phyloP scores from a whole-genome alignment of 2,329 filamentous ascomycete genomes.

The Aspergillus pseudotamarii region DNA sequence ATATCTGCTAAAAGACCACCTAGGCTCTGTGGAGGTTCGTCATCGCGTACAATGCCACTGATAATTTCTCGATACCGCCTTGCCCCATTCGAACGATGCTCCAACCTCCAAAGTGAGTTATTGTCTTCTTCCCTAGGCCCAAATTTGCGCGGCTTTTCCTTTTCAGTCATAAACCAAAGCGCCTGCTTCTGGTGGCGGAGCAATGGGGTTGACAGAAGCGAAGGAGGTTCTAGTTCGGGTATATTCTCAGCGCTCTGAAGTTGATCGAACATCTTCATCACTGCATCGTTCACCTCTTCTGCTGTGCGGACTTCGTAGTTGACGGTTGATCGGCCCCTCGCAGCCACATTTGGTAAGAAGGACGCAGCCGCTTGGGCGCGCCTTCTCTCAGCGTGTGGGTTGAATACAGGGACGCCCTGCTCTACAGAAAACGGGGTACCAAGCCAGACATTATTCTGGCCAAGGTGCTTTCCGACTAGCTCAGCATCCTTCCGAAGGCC shows the following conservation, averaged over 20 bases:
- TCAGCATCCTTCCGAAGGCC: constrained; percentile 69
- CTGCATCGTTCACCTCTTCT: constrained; percentile 84
- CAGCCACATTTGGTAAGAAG: constrained; percentile 23
- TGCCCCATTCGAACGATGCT: constrained; percentile 58
- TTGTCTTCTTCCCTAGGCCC: constrained; percentile 63
- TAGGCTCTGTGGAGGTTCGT: constrained; percentile 66
- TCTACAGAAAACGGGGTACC: constrained; percentile 67
- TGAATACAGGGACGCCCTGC: constrained; percentile 70
- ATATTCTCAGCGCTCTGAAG: constrained; percentile 75
- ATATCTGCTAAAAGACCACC: constrained; percentile 81
- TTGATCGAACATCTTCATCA: constrained; percentile 84
- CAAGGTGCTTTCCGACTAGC: constrained; percentile 69
- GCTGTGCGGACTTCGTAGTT: constrained; percentile 63
- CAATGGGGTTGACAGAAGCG: constrained; percentile 66
- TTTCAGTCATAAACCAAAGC: constrained; percentile 79
- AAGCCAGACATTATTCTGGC: constrained; percentile 68
- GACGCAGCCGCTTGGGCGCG: constrained; percentile 42
- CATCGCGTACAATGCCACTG: constrained; percentile 66
- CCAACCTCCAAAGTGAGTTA: constrained; percentile 76
- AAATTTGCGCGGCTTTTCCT: constrained; percentile 68
- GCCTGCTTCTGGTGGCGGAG: constrained; percentile 89
- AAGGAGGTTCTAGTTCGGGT: constrained; percentile 69
- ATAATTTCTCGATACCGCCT: constrained; percentile 80
- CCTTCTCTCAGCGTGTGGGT: constrained; percentile 69
- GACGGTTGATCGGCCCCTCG: constrained; percentile 28